These are phyloP conservation scores for Globisporangium nagaii DNA, from an alignment of 352 stramenopile species.

Conservation along the genomic window DNA sequence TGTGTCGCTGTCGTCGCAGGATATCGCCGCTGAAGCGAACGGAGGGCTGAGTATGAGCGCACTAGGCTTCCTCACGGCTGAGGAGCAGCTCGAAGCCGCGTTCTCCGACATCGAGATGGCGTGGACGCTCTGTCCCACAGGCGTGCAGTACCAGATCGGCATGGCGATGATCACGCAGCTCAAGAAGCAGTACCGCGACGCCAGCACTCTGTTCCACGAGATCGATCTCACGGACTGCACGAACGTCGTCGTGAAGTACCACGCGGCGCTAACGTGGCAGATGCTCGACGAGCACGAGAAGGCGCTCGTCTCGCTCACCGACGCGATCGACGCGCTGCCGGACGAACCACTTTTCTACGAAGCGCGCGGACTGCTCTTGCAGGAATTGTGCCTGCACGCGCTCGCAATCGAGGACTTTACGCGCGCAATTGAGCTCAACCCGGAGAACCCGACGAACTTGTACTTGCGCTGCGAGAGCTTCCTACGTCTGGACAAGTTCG, in stretches of 20 bases:
- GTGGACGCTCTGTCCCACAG: conserved; percentile 39
- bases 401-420: conserved; percentile 60
- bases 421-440: conserved; percentile 15
- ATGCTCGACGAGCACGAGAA: conserved; percentile 40
- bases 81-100: conserved; percentile 63
- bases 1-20: background rate
- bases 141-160: conserved; percentile 47
- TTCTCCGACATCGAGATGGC: conserved; percentile 79
- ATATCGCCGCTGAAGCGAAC: conserved; percentile 10
- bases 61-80: conserved; percentile 13
- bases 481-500: conserved; percentile 37
- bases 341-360: conserved; percentile 59
- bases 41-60: conserved; percentile 5
- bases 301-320: conserved; percentile 39
- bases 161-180: conserved; percentile 79
- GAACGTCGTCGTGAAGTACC: conserved; percentile 56
- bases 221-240: conserved; percentile 19
- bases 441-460: conserved; percentile 9
- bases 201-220: conserved; percentile 33
- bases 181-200: conserved; percentile 34
- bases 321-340: conserved; percentile 45
- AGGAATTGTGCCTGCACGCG: conserved; percentile 41
- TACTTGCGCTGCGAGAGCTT: conserved; percentile 48
- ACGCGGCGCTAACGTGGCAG: conserved; percentile 53
- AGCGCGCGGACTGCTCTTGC: conserved; percentile 44